These are phyloP conservation scores for Fonsecaea nubica DNA, from an alignment of 2,329 filamentous ascomycete genomes.

Conservation along the genomic window DNA sequence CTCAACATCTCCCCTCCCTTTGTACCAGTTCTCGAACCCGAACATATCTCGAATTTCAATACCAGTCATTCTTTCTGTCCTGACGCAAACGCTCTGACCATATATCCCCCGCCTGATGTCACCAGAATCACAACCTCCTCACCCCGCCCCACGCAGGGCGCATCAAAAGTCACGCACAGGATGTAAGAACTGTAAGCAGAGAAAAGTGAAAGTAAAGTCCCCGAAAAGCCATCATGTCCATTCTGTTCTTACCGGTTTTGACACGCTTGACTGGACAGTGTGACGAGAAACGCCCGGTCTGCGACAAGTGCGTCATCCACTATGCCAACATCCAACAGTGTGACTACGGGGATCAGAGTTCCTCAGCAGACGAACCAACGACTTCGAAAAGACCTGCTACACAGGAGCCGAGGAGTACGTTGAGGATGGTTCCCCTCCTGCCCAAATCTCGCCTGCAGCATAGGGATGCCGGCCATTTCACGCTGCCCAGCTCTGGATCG, in stretches of 20 bases:
- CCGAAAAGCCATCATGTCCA: background rate
- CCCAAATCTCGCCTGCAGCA: constrained; percentile 12
- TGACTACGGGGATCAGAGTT: constrained; percentile 19
- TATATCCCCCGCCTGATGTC: constrained; percentile 2
- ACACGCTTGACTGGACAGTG: constrained; percentile 1
- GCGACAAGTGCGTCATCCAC: constrained; percentile 20
- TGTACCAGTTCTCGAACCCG: background rate
- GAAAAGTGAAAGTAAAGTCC: constrained; percentile 17
- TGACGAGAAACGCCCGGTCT: constrained; percentile 20
- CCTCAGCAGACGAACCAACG: background rate
- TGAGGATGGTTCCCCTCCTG: constrained; percentile 17
- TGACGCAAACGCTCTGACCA: background rate
- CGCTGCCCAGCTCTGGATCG: background rate
- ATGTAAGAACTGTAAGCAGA: constrained; percentile 18
- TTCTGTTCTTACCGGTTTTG: background rate
- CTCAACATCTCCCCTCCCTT: background rate
- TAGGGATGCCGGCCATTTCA: background rate
- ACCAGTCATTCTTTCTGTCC: background rate
- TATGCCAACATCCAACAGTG: constrained; percentile 18
- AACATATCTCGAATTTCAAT: constrained; percentile 1
- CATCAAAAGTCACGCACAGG: constrained; percentile 14
- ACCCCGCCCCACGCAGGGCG: constrained; percentile 8
- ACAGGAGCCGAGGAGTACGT: background rate
- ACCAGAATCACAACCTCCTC: background rate
- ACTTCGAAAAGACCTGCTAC: constrained; percentile 2